Conservation (phyloP, 768 basidiomycete species). For the Russula olivacea region DNA sequence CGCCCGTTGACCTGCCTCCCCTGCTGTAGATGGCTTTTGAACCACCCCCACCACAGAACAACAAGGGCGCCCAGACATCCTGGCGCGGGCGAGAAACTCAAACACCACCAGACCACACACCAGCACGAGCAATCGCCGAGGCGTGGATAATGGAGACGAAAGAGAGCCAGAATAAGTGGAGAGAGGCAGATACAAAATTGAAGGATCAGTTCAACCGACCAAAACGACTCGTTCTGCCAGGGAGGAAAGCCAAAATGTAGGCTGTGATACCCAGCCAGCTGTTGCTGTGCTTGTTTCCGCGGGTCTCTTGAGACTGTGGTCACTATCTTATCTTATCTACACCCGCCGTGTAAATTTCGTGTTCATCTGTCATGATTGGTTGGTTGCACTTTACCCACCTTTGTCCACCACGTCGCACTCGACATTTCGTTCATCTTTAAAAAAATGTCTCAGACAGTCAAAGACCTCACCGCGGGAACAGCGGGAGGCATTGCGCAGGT, state of each 20-base stretch:
- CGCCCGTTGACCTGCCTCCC: neutral
- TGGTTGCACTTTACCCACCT: constrained; percentile 7
- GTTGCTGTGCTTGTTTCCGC: constrained; percentile 8
- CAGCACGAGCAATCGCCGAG: constrained; percentile 59
- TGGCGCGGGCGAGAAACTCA: constrained; percentile 16
- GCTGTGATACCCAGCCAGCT: constrained; percentile 15
- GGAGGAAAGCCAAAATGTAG: constrained; percentile 26
- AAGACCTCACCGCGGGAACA: constrained; percentile 86
- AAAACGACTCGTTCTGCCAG: constrained; percentile 42
- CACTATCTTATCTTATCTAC: constrained; percentile 32
- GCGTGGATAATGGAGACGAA: constrained; percentile 61
- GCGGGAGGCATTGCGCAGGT: constrained; percentile 90
- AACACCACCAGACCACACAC: constrained; percentile 32
- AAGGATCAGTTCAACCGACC: constrained; percentile 42
- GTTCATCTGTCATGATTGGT: constrained; percentile 20
- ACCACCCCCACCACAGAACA: constrained; percentile 24
- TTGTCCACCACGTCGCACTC: neutral
- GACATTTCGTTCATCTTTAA: neutral
- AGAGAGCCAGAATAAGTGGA: constrained; percentile 57
- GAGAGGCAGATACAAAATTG: constrained; percentile 45
- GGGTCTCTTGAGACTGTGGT: constrained; percentile 4
- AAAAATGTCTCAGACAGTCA: constrained; percentile 56
- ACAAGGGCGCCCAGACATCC: constrained; percentile 21
- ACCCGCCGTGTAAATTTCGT: constrained; percentile 21
- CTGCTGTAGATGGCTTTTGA: constrained; percentile 26